Conservation (phyloP, 768 basidiomycete genomes). For the Cantharellus cinnabarinus region DNA sequence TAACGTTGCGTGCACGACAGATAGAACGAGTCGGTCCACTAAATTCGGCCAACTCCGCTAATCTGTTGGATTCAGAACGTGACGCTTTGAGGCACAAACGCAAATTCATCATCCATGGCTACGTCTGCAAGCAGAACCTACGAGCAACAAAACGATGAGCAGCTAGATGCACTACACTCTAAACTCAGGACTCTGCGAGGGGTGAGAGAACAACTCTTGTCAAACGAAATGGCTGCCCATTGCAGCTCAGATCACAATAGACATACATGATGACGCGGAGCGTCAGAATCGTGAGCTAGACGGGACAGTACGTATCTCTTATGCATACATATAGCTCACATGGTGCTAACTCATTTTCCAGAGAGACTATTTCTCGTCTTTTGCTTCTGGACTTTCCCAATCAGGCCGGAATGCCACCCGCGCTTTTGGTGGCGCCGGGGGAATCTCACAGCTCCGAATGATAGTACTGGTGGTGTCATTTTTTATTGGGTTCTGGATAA, state of each 20-base stretch:
- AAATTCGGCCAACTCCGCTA: too few species aligned
- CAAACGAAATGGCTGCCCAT: constrained; percentile 1
- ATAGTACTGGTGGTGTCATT: constrained; percentile 36
- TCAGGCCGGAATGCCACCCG: constrained; percentile 50
- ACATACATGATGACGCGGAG: constrained; percentile 72
- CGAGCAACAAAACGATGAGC: constrained; percentile 69
- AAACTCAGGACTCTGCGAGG: constrained; percentile 66
- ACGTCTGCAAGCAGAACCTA: constrained; percentile 22
- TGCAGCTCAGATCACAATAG: constrained; percentile 48
- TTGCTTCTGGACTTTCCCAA: constrained; percentile 39
- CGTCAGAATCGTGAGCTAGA: constrained; percentile 62
- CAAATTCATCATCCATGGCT: background rate
- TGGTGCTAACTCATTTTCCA: constrained; percentile 13
- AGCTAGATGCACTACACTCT: constrained; percentile 63
- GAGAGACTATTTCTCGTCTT: constrained; percentile 47
- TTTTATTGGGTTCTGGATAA: constrained; percentile 37
- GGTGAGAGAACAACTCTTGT: constrained; percentile 19
- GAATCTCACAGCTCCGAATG: constrained; percentile 48
- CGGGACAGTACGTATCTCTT: constrained; percentile 35
- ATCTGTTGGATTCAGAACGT: too few species aligned
- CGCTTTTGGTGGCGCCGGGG: constrained; percentile 52
- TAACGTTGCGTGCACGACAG: too few species aligned
- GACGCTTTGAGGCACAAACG: too few species aligned
- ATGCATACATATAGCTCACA: background rate
- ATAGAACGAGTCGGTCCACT: too few species aligned